These are phyloP conservation scores for Hypoxylon sp. DNA, from an alignment of 2,329 filamentous ascomycete genomes.

Conservation along the genomic window DNA sequence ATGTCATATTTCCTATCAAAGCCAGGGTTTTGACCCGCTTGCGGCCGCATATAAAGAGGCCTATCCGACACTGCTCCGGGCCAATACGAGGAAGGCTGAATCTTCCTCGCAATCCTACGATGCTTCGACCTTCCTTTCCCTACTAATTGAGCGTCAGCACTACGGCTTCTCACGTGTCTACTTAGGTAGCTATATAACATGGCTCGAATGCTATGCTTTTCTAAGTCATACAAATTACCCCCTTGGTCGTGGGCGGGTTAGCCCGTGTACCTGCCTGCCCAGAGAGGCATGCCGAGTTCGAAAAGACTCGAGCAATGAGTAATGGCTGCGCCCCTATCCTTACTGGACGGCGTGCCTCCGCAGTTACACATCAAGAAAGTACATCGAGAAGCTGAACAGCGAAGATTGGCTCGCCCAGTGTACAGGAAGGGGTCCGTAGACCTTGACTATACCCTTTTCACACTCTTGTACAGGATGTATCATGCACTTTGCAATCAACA, in stretches of 20 bases:
- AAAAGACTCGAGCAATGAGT: constrained; percentile 33
- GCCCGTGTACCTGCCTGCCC: constrained; percentile 40
- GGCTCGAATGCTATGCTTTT: constrained; percentile 32
- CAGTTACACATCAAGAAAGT: constrained; percentile 45
- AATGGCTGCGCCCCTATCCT: constrained; percentile 39
- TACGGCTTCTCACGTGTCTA: constrained; percentile 42
- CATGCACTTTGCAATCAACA: constrained; percentile 47
- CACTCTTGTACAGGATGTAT: constrained; percentile 43
- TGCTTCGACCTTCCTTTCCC: constrained; percentile 27
- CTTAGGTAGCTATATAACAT: constrained; percentile 37
- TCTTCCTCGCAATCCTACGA: constrained; percentile 42
- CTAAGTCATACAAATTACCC: constrained; percentile 40
- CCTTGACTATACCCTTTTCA: constrained; percentile 46
- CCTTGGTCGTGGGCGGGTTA: constrained; percentile 35
- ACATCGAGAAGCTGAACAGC: constrained; percentile 41
- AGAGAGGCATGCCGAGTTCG: constrained; percentile 36
- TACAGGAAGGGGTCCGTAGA: constrained; percentile 39
- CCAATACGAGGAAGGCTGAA: constrained; percentile 48
- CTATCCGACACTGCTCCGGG: constrained; percentile 49
- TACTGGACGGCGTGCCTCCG: constrained; percentile 43
- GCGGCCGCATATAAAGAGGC: constrained; percentile 52
- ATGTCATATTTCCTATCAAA: constrained; percentile 73
- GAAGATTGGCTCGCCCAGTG: constrained; percentile 42
- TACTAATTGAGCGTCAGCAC: constrained; percentile 27
- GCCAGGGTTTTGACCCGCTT: constrained; percentile 64